phyloP scores from a whole-genome alignment of 345 rosid species.

The Theobroma cacao region DNA sequence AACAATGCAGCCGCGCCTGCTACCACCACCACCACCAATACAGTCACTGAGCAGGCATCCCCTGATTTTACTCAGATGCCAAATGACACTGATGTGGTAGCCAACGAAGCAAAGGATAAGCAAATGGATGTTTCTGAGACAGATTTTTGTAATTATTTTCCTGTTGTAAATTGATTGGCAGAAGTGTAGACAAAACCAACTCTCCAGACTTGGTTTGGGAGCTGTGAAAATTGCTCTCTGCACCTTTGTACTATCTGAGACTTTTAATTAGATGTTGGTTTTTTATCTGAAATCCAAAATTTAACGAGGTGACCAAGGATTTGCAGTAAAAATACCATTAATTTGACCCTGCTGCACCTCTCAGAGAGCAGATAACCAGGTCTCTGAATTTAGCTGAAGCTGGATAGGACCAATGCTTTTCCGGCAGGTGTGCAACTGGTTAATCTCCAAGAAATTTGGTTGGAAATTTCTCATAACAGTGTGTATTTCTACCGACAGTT shows the following conservation, averaged over 20 bases:
- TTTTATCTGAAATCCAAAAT: neutral
- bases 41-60: neutral
- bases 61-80: neutral
- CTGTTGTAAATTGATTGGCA: neutral
- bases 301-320: neutral
- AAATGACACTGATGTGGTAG: neutral
- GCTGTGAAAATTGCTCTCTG: neutral
- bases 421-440: neutral
- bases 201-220: neutral
- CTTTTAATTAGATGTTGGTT: neutral
- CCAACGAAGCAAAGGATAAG: neutral
- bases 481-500: neutral
- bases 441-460: neutral
- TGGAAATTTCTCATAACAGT: neutral
- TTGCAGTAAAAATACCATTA: neutral
- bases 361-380: neutral
- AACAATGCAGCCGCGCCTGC: slow-evolving; percentile 1
- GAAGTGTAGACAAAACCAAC: neutral
- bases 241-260: neutral
- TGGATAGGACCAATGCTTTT: neutral
- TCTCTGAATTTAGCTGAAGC: neutral
- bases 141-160: neutral
- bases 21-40: neutral
- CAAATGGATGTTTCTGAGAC: neutral
- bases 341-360: neutral